phyloP scores from a whole-genome alignment of 495 filamentous ascomycete genomes.

The Neurospora tetrasperma region DNA sequence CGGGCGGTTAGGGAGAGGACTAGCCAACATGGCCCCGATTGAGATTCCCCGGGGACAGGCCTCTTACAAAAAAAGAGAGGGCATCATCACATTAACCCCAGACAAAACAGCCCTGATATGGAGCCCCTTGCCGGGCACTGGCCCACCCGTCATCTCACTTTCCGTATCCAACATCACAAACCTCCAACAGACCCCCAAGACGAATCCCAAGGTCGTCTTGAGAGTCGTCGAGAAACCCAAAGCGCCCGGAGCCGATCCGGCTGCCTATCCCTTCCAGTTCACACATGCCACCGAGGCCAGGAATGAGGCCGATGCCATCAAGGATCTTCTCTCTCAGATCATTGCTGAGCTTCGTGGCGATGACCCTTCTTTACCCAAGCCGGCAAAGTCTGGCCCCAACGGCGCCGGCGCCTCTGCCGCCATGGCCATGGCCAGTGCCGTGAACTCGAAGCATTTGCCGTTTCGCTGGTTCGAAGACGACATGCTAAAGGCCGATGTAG shows the following conservation, averaged over 20 bases:
- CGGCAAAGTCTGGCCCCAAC: conserved; percentile 21
- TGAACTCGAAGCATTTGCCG: conserved; percentile 33
- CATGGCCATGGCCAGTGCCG: conserved; percentile 38
- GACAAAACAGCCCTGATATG: conserved; percentile 67
- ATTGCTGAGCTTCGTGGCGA: conserved; percentile 58
- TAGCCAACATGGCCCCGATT: conserved; percentile 26
- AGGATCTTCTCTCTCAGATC: conserved; percentile 64
- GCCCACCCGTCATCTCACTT: conserved; percentile 53
- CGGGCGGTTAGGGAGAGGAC: not conserved
- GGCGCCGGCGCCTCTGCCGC: conserved; percentile 31
- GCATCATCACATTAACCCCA: conserved; percentile 59
- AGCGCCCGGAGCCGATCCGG: conserved; percentile 36
- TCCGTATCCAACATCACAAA: conserved; percentile 72
- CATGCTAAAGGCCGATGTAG: conserved; percentile 57
- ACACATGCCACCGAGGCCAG: conserved; percentile 67
- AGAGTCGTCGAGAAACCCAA: conserved; percentile 67
- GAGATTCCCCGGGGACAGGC: conserved; percentile 59
- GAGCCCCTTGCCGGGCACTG: conserved; percentile 52
- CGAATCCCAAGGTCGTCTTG: conserved; percentile 75
- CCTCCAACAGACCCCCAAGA: conserved; percentile 84
- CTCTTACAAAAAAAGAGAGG: conserved; percentile 94
- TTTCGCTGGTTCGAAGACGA: conserved; percentile 66
- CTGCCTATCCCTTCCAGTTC: conserved; percentile 76
- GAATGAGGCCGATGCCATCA: conserved; percentile 72
- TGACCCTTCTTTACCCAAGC: conserved; percentile 34